These are phyloP conservation scores for Ganoderma leucocontextum DNA, from an alignment of 1,284 basidiomycete genomes.

Conservation along the genomic window DNA sequence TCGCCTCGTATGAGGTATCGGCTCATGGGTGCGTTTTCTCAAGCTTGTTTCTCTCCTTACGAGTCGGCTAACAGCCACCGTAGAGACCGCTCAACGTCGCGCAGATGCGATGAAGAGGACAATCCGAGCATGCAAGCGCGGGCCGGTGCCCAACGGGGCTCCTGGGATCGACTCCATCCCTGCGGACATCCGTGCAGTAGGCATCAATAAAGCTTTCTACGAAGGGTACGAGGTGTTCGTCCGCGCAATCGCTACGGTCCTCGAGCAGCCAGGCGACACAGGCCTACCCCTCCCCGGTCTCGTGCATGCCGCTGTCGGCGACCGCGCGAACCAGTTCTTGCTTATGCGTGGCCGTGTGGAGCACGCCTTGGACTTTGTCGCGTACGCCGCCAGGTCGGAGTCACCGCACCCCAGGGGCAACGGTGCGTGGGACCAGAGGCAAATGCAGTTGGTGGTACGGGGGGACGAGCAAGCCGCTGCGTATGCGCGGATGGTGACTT, in stretches of 20 bases:
- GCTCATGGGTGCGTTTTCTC: background rate
- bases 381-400: background rate
- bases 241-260: slow-evolving; percentile 6
- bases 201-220: slow-evolving; percentile 11
- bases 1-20: slow-evolving; percentile 34
- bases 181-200: background rate
- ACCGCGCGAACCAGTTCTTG: background rate
- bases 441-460: background rate
- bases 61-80: background rate
- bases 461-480: background rate
- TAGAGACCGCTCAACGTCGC: slow-evolving; percentile 6
- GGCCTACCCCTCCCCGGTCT: slow-evolving; percentile 1
- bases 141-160: background rate
- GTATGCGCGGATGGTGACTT: background rate
- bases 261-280: background rate
- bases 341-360: background rate
- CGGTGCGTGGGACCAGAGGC: background rate
- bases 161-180: background rate
- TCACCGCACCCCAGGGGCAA: background rate
- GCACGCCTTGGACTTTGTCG: background rate
- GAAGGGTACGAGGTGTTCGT: slow-evolving; percentile 5
- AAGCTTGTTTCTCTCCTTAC: background rate
- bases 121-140: background rate
- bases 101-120: slow-evolving; percentile 7
- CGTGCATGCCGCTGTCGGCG: background rate